Base-by-base conservation (phyloP, 192 early-diverging fungal genomes). In the Rhizoclosmatium globosum region DNA sequence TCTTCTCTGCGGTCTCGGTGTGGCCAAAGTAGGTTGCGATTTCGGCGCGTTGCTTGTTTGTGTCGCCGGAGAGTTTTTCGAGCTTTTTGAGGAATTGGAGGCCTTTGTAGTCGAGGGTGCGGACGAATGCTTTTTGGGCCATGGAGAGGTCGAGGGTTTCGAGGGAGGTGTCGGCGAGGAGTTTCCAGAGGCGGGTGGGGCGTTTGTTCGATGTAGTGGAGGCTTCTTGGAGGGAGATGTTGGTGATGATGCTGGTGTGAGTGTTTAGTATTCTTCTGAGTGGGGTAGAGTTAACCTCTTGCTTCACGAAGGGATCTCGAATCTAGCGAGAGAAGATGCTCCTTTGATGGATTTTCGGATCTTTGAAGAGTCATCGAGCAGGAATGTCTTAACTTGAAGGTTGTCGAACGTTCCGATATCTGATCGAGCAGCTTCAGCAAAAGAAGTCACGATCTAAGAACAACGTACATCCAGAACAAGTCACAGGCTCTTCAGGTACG, bases 401-500 rank as follows among this genome's bases (percentile, higher is more conserved):
- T 87, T 84, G n/a, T 81, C 78, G 58, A 91, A 90, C 47, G 48
- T 65, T 71, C 85, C 89, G 7, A 89, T 82, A 76, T 90, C 86
- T 87, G 59, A 72, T 13, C 43, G 6, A 39, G 47, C 7, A 38
- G 7, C 7, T 64, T 64, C 4, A 64, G 4, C 7, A 11, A 64
- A 50, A n/a, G n/a, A n/a, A n/a, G n/a, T n/a, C n/a, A 21, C 39
- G 4, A 4, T 64, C 39, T 64, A 64, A 19, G 19, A 44, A 19
- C 3, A 47, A 41, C 81, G 46, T 81, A 87, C 87, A 89, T 86
- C 89, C 88, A 58, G 80, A 75, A 60, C 85, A 86, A 1, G 87
- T 79, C 11, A 90, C 65, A 6, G 90, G 90, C 47, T 91, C 90
- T 67, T 91, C 90, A 7, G 87, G 83, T 15, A 88, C 84, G 60